Percentiles rank a stretch among this genome's conserved stretches.
phyloP scores from a whole-genome alignment of 2,329 filamentous ascomycete genomes.

The Trichoderma brevicompactum region DNA sequence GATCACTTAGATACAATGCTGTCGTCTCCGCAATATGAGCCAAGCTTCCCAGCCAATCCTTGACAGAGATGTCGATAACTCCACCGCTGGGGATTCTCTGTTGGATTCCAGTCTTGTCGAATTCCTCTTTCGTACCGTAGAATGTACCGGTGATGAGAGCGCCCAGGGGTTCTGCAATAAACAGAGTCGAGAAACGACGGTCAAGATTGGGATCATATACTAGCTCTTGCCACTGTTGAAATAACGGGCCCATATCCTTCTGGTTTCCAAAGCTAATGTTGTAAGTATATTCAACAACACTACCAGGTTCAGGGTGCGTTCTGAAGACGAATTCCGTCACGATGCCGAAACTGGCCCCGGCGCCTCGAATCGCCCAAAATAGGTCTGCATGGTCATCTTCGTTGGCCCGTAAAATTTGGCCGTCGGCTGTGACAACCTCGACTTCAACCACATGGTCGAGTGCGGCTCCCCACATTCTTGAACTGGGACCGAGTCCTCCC shows the following conservation, averaged over 20 bases:
- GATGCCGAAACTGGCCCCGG: constrained; percentile 60
- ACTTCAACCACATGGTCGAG: constrained; percentile 60
- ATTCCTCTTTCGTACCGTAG: constrained; percentile 63
- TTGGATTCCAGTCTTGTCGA: constrained; percentile 54
- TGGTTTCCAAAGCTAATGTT: constrained; percentile 55
- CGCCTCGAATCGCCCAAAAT: constrained; percentile 61
- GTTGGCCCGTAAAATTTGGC: constrained; percentile 54
- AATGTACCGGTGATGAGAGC: constrained; percentile 63
- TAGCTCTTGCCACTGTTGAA: constrained; percentile 62
- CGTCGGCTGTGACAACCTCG: constrained; percentile 61
- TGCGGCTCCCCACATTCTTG: constrained; percentile 61
- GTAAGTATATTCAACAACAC: constrained; percentile 64
- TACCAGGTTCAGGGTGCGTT: constrained; percentile 59
- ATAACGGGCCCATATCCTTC: constrained; percentile 53
- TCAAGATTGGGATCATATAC: constrained; percentile 59
- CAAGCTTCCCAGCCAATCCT: constrained; percentile 66
- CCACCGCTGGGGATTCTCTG: constrained; percentile 50
- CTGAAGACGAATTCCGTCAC: constrained; percentile 61
- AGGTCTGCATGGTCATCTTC: constrained; percentile 55
- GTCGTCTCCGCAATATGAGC: constrained; percentile 56
- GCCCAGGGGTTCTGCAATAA: constrained; percentile 58
- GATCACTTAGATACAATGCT: constrained; percentile 52
- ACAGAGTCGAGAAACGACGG: constrained; percentile 61
- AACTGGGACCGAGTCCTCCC: constrained; percentile 63
- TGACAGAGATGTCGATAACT: constrained; percentile 52